Base-by-base conservation (phyloP, 108 stramenopile species). In the Epithemia pelagica region DNA sequence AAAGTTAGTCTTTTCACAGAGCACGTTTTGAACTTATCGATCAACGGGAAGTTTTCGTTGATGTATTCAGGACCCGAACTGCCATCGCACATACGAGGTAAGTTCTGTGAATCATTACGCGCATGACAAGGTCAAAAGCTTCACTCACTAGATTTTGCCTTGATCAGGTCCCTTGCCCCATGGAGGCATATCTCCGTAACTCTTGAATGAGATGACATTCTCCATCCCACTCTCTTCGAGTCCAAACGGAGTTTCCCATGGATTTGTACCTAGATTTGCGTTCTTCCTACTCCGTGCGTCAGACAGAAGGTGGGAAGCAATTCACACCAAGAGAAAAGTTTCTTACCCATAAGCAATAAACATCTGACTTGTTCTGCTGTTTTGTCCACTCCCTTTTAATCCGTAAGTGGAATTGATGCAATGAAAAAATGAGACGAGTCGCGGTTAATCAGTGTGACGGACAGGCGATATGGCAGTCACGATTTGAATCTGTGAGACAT, bases 201-300 rank as follows among this genome's bases (percentile, higher is more conserved):
- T 65, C 63, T 89, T 85, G 67, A 90, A 86, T 21, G 85, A 23
- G 74, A 24, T 67, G 2, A 62, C 37, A 59, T 75, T 74, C 8
- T 82, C 78, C 59, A 80, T 67, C 0, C 90, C 84, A 66, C 86
- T 77, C 52, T 81, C 79, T 18, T 88, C 76, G 61, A 80, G 59
- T 10, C 82, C 93, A 71, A 95, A 83, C 0, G 93, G 93, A 18
- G 93, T 95, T 72, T 95, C 93, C 90, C 87, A 88, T 28, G 37
- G 37, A 30, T 30, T 69, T 19, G 21, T 54, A 18, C 29, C 60
- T 61, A 54, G 61, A 69, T 8, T n/a, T 15, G 5, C 22, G 22
- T 57, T 23, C n/a, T 7, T 26, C 22, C 25, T 26, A 19, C 18
- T 10, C 19, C 52, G 10, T 52, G 10, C 52, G 52, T 52, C 18